Conservation (phyloP, 1,284 basidiomycete species). For the Paramarasmius palmivorus region DNA sequence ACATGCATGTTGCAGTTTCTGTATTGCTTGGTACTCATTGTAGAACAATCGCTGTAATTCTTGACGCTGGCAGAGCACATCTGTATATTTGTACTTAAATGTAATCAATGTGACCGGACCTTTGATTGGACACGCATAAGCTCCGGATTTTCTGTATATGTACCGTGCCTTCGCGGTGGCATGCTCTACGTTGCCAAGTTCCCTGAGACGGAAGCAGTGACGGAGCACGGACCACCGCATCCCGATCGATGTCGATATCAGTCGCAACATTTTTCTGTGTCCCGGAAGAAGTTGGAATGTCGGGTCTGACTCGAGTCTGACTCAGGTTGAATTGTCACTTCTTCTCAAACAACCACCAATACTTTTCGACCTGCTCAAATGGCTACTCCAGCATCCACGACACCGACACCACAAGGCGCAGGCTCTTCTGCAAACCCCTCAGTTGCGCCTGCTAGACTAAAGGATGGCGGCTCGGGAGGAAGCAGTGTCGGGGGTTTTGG, state of each 20-base stretch:
- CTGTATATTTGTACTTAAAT: no score
- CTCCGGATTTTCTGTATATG: no score
- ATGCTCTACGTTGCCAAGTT: not conserved
- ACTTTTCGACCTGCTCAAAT: not conserved
- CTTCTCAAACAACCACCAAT: slow-evolving; percentile 7
- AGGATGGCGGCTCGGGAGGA: slow-evolving; percentile 50
- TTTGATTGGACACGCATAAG: no score
- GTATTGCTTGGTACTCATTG: no score
- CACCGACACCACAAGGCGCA: slow-evolving; percentile 35
- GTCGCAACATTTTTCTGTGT: no score
- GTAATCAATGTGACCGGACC: no score
- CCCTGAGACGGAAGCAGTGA: no score
- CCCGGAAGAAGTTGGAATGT: slow-evolving; percentile 1
- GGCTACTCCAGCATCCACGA: slow-evolving; percentile 17
- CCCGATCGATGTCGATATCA: not conserved
- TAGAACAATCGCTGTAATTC: no score
- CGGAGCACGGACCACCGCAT: no score
- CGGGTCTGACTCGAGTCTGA: not conserved
- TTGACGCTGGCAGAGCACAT: no score
- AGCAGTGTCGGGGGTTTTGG: slow-evolving; percentile 83
- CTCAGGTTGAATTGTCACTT: slow-evolving; percentile 3
- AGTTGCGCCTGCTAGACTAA: slow-evolving; percentile 57
- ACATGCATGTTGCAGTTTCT: no score
- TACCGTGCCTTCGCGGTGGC: no score
- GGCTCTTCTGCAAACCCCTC: slow-evolving; percentile 35